Conservation (phyloP, 192 early-diverging fungal species). For the Rhizophagus prolifer region DNA sequence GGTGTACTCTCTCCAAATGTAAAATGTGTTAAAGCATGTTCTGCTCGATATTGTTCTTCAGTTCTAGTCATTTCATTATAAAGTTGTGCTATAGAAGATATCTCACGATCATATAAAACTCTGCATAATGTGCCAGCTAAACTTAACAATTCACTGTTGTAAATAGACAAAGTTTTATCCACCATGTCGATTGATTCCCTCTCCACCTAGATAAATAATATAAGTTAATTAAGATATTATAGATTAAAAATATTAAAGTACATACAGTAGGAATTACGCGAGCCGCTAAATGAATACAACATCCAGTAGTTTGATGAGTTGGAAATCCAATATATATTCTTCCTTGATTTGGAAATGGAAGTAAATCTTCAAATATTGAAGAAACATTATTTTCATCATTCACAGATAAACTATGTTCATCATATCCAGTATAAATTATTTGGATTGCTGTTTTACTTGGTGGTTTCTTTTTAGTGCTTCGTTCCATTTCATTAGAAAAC, state of each 20-base stretch:
- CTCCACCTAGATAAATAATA: constrained; percentile 49
- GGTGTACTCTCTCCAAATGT: constrained; percentile 72
- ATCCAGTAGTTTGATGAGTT: constrained; percentile 89
- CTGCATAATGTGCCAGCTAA: constrained; percentile 72
- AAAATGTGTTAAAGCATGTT: constrained; percentile 67
- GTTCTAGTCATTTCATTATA: constrained; percentile 34
- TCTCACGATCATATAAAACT: constrained; percentile 75
- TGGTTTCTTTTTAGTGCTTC: constrained; percentile 85
- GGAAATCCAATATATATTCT: constrained; percentile 90
- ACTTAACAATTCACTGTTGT: constrained; percentile 78
- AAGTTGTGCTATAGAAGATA: constrained; percentile 56
- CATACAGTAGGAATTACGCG: constrained; percentile 82
- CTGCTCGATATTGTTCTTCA: constrained; percentile 49
- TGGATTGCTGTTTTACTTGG: constrained; percentile 69
- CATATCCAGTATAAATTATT: constrained; percentile 71
- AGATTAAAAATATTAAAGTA: not conserved
- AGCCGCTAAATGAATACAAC: constrained; percentile 71
- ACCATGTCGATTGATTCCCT: constrained; percentile 89
- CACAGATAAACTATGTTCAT: constrained; percentile 61
- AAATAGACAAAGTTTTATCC: constrained; percentile 73
- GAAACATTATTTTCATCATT: not conserved
- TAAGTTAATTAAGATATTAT: not conserved
- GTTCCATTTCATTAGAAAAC: constrained; percentile 81
- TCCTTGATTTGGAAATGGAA: constrained; percentile 76
- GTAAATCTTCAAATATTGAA: constrained; percentile 70